phyloP scores from a whole-genome alignment of 441 rosid genomes.

The Eugenia klotzschiana region DNA sequence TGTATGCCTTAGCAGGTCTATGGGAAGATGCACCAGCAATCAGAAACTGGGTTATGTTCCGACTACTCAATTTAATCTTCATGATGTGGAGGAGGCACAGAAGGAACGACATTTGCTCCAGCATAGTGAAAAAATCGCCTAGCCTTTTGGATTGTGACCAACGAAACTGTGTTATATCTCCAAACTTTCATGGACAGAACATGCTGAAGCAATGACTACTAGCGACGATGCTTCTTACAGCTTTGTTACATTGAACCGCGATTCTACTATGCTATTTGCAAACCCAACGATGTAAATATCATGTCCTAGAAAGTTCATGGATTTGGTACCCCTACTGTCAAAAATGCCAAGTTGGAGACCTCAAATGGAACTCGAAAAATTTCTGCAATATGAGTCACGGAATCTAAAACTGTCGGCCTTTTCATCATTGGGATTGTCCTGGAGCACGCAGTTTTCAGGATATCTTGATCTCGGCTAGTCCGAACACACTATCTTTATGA shows the following conservation, averaged over 20 bases:
- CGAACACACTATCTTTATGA: not conserved
- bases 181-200: no score
- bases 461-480: not conserved
- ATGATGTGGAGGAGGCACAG: slow-evolving; percentile 41
- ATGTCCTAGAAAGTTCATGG: not conserved
- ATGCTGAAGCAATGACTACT: no score
- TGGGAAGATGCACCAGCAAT: slow-evolving; percentile 43
- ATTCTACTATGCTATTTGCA: not conserved
- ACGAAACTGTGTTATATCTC: no score
- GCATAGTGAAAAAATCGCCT: slow-evolving; percentile 44
- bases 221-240: not conserved
- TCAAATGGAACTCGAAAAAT: not conserved
- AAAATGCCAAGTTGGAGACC: not conserved
- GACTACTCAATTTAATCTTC: slow-evolving; percentile 43
- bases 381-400: not conserved
- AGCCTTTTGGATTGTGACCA: no score
- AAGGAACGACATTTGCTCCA: slow-evolving; percentile 37
- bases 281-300: not conserved
- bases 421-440: no score
- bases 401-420: no score
- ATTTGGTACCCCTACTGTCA: not conserved
- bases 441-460: no score
- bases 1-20: slow-evolving; percentile 33
- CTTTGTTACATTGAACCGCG: not conserved
- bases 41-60: slow-evolving; percentile 45